phyloP scores from a whole-genome alignment of 148 eudicot species.

The Camellia lanceoleosa region DNA sequence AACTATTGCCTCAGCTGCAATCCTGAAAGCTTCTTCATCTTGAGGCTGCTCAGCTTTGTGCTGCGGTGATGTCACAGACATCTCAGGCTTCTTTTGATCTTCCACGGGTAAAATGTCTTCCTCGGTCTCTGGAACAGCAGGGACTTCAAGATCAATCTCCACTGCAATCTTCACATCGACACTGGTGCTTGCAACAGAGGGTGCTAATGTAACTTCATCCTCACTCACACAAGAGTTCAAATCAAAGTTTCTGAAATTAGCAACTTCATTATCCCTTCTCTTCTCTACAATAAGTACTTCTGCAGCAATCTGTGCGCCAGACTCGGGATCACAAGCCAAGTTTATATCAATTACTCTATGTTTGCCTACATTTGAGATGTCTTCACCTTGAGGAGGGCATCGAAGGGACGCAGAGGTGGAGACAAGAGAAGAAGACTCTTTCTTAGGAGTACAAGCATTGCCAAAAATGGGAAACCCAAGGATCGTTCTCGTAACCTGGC shows the following conservation, averaged over 20 bases:
- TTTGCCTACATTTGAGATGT: conserved; percentile 30
- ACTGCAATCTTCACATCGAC: conserved; percentile 29
- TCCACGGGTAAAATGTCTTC: conserved; percentile 28
- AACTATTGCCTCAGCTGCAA: conserved; percentile 69
- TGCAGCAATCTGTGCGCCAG: conserved; percentile 22
- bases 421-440: conserved; percentile 29
- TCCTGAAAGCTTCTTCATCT: conserved; percentile 35
- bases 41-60: conserved; percentile 13
- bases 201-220: conserved; percentile 45
- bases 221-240: conserved; percentile 63
- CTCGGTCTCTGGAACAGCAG: conserved; percentile 32
- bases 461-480: conserved; percentile 63
- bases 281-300: conserved; percentile 36
- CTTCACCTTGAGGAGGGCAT: conserved; percentile 25
- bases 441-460: conserved; percentile 28
- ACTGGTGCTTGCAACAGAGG: conserved; percentile 32
- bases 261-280: conserved; percentile 23
- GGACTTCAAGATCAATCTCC: conserved; percentile 59
- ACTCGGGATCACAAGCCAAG: conserved; percentile 44
- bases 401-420: conserved; percentile 32
- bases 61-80: conserved; percentile 2
- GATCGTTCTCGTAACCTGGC: conserved; percentile 33
- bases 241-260: conserved; percentile 49
- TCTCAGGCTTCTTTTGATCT: conserved; percentile 26
- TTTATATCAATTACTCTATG: conserved; percentile 56